Base-by-base conservation (phyloP, 2,329 filamentous ascomycete species). In the Microsporum ferrugineum region DNA sequence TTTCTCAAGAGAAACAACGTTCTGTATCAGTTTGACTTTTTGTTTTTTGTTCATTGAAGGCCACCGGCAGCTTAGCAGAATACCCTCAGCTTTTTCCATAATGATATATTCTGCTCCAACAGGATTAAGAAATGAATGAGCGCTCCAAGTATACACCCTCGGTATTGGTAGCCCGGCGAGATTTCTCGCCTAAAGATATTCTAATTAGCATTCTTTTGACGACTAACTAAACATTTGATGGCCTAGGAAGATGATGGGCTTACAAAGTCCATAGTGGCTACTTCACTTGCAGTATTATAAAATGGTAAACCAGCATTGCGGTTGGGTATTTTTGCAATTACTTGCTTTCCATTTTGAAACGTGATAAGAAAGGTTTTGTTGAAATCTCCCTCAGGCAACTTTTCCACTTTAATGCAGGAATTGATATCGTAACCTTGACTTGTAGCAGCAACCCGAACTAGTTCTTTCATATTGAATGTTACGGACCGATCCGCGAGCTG, bases 101-200 rank as follows among this genome's bases (percentile, higher is more conserved):
- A 77, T 70, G 23, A 77, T 70, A 47, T 73, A 77, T 65, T 76
- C 73, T 51, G 71, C 71, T 1, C 73, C 73, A 38, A 72, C 74
- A 45, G 69, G 36, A 60, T 76, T 77, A n/a, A 70, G 65, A 5
- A 33, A 36, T 17, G 63, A 62, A 7, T 66, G 65, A 17, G 64
- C 68, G 58, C 63, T 43, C 39, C 39, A 70, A 1, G 59, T 64
- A 63, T 66, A 67, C 4, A 71, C 59, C 45, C 66, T 61, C 3
- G 74, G 74, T n/a, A 75, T 71, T n/a, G 74, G 72, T 58, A 76
- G 64, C 5, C 66, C 66, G 47, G 66, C 29, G 69, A 63, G 39
- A 67, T 67, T 8, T 47, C 43, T 47, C 2, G 4, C 43, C 39
- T 43, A 43, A 7, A 41, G 5, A 43, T 17, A n/a, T 43, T n/a